Evolutionary conservation across 1,284 basidiomycete genomes (phyloP).

Genomic region (Tylopilus sp.): DNA sequence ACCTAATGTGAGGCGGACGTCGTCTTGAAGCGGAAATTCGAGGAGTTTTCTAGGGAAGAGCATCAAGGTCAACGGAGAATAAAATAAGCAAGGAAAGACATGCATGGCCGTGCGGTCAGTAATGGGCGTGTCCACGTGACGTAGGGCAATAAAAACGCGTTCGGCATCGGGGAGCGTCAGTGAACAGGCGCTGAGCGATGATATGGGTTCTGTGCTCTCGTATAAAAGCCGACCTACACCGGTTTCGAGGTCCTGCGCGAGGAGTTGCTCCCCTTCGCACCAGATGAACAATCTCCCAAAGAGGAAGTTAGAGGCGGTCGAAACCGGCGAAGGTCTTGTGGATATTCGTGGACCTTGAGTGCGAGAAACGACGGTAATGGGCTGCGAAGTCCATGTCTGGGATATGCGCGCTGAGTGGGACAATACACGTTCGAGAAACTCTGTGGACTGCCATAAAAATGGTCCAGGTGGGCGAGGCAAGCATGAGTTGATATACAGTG

Average conservation of each 20-base stretch:
- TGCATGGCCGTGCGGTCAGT: constrained; percentile 21
- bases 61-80: background rate
- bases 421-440: constrained; percentile 20
- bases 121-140: constrained; percentile 18
- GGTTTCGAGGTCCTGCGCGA: constrained; percentile 24
- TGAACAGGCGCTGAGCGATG: constrained; percentile 21
- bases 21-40: constrained; percentile 19
- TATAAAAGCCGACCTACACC: constrained; percentile 23
- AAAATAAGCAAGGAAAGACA: background rate
- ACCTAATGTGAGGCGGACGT: constrained; percentile 13
- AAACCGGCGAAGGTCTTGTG: constrained; percentile 10
- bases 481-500: constrained; percentile 15
- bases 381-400: constrained; percentile 23
- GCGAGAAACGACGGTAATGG: constrained; percentile 14
- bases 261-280: constrained; percentile 21
- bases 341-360: constrained; percentile 19
- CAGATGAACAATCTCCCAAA: constrained; percentile 26
- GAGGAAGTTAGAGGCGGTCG: constrained; percentile 22
- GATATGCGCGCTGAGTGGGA: constrained; percentile 20
- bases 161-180: constrained; percentile 17
- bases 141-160: constrained; percentile 22
- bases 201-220: constrained; percentile 13
- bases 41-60: constrained; percentile 18
- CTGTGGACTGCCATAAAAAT: constrained; percentile 22
- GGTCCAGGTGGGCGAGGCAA: constrained; percentile 25